Evolutionary conservation across 768 basidiomycete species (phyloP).

Genomic region (Termitomyces sp.): DNA sequence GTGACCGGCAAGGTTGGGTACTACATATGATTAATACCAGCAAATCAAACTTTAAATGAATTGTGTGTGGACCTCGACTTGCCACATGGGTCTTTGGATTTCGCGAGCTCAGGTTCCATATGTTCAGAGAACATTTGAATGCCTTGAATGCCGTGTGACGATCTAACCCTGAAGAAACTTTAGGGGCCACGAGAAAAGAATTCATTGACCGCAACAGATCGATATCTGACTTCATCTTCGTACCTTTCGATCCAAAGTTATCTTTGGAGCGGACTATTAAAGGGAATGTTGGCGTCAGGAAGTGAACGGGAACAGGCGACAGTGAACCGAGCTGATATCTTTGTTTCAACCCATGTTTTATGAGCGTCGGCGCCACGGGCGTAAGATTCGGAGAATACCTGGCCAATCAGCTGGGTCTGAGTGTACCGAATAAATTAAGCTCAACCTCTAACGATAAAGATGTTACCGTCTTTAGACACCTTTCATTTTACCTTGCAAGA

Average conservation of each 20-base stretch:
- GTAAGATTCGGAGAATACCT: neutral
- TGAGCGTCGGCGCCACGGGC: neutral
- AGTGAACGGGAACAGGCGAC: neutral
- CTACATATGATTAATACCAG: neutral
- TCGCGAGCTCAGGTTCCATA: neutral
- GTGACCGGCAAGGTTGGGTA: neutral
- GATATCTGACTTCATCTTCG: neutral
- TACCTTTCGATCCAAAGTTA: neutral
- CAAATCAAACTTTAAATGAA: neutral
- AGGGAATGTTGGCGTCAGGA: neutral
- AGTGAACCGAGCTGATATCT: neutral
- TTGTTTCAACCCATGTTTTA: neutral
- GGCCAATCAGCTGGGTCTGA: slow-evolving; percentile 1
- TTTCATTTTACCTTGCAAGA: neutral
- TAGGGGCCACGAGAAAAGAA: slow-evolving; percentile 2
- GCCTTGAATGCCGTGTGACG: slow-evolving; percentile 6
- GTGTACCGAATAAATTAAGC: neutral
- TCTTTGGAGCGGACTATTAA: neutral
- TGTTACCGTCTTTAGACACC: neutral
- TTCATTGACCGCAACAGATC: slow-evolving; percentile 1
- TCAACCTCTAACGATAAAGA: neutral
- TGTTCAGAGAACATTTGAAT: slow-evolving; percentile 1
- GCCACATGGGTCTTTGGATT: slow-evolving; percentile 8
- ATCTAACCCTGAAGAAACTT: slow-evolving; percentile 7
- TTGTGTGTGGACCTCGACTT: neutral